Evolutionary conservation across 2,329 filamentous ascomycete species (phyloP).

Genomic region (Ramularia collo-cygni): DNA sequence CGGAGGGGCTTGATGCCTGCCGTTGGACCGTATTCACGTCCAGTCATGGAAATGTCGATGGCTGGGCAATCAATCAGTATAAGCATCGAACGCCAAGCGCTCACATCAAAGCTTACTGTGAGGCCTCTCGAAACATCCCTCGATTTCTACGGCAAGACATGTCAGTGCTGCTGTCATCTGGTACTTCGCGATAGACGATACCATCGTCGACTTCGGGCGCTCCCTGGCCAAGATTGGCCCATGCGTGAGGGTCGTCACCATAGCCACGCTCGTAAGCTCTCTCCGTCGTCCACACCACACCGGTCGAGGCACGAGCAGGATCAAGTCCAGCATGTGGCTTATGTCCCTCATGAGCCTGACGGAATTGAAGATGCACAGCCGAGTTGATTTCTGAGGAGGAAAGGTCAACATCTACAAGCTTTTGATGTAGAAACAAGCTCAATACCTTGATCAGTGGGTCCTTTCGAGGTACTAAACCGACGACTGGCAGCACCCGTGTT

Average conservation of each 20-base stretch:
- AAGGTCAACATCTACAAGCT: conserved; percentile 7
- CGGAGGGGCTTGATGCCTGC: conserved; percentile 87
- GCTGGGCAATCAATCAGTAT: too few relatives aligned
- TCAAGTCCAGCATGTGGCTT: conserved; percentile 87
- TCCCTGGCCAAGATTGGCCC: conserved; percentile 93
- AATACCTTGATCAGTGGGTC: conserved; percentile 17
- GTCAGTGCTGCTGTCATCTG: too few relatives aligned
- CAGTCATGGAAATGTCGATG: conserved; percentile 70
- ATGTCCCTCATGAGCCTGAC: conserved; percentile 83
- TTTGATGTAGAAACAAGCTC: too few relatives aligned
- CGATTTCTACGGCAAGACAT: conserved; percentile 54
- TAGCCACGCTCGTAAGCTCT: conserved; percentile 85
- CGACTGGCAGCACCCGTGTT: conserved; percentile 5
- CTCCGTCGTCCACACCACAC: conserved; percentile 89
- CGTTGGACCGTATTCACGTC: conserved; percentile 84
- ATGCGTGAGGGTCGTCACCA: conserved; percentile 67
- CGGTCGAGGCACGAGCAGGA: conserved; percentile 78
- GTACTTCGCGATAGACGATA: too few relatives aligned
- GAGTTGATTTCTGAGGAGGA: conserved; percentile 62
- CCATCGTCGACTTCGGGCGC: conserved; percentile 84
- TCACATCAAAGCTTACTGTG: too few relatives aligned
- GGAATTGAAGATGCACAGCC: conserved; percentile 82
- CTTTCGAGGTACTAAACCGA: conserved; percentile 16
- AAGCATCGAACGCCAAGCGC: too few relatives aligned
- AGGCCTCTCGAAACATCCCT: conserved; percentile 79